Percentiles rank a stretch among this genome's conserved stretches.
These are phyloP conservation scores for Boechera retrofracta DNA, from an alignment of 345 rosid species.

Conservation along the genomic window DNA sequence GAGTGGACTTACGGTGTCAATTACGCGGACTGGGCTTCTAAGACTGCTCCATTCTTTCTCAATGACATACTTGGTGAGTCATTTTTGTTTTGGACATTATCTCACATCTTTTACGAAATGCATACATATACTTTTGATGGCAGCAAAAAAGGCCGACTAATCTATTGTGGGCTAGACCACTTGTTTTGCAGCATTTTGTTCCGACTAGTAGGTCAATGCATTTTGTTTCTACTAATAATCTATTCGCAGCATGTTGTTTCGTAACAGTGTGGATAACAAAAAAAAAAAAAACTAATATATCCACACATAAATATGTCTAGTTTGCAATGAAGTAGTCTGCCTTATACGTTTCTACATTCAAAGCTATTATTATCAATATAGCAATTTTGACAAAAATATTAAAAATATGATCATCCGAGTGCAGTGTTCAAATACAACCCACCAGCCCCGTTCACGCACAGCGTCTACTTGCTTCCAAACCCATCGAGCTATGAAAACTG, in stretches of 20 bases:
- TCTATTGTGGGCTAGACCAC: too few relatives aligned
- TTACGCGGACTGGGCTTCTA: constrained; percentile 65
- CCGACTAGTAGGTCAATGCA: too few relatives aligned
- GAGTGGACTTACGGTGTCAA: constrained; percentile 71
- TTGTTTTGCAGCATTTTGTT: too few relatives aligned
- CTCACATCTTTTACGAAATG: not conserved
- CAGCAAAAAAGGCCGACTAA: not conserved
- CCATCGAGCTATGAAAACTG: constrained; percentile 57
- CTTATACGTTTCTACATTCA: too few relatives aligned
- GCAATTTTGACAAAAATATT: not conserved
- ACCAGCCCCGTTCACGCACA: constrained; percentile 61
- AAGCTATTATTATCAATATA: not conserved
- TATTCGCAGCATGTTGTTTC: too few relatives aligned
- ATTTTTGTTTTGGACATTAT: not conserved
- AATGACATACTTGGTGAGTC: constrained; percentile 71
- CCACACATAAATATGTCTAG: too few relatives aligned
- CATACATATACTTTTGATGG: not conserved
- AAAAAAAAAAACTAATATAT: too few relatives aligned
- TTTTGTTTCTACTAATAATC: too few relatives aligned
- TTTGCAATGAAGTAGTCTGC: not conserved
- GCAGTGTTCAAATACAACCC: constrained; percentile 82
- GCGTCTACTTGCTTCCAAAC: constrained; percentile 64
- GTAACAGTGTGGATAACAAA: too few relatives aligned
- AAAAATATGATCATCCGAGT: not conserved
- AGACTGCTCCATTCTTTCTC: constrained; percentile 60